Base-by-base conservation (phyloP, 1,284 basidiomycete species). In the Leucoagaricus sp. region DNA sequence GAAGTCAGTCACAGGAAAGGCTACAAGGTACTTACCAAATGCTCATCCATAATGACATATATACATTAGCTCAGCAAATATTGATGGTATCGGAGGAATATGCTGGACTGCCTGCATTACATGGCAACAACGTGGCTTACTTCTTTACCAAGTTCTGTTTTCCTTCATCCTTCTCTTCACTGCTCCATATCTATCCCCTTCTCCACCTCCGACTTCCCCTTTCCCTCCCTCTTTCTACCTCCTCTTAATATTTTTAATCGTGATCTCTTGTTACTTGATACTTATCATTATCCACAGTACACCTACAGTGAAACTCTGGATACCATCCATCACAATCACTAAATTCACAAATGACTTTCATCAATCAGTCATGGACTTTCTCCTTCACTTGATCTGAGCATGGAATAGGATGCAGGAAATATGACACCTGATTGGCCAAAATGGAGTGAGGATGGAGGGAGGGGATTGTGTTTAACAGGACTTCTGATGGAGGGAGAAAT, bases 301-400 rank as follows among this genome's bases (percentile, higher is more conserved):
- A 25, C 3, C n/a, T 17, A 21, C 23, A n/a, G 29, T 50, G 15
- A 36, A 29, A 26, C 48, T 34, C 6, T 13, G 19, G 31, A 45
- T 61, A 26, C 72, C 71, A 1, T 47, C 64, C 0, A 75, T 70
- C 64, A 62, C 70, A 23, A 76, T 77, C 61, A 45, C 69, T 8
- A 64, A 61, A 8, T 77, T 80, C 62, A 59, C 65, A 51, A 68
- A 69, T 26, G 69, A 75, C 2, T 79, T 79, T 53, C 62, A 72
- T 2, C 67, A 73, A 51, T 68, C 70, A 0, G 79, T 79, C 67
- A 53, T 74, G n/a, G 64, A 71, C 47, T 72, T 78, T 48, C 72
- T 63, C 59, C 69, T 44, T 65, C 67, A 0, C 60, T 68, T 19
- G 63, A 78, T 56, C 74, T 76, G 0, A 77, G 77, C 48, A 48